Evolutionary conservation across 139 green algal species (phyloP), one percentile per base, ranked within the genome.

Genomic region (Zygnema circumcarinatum): DNA sequence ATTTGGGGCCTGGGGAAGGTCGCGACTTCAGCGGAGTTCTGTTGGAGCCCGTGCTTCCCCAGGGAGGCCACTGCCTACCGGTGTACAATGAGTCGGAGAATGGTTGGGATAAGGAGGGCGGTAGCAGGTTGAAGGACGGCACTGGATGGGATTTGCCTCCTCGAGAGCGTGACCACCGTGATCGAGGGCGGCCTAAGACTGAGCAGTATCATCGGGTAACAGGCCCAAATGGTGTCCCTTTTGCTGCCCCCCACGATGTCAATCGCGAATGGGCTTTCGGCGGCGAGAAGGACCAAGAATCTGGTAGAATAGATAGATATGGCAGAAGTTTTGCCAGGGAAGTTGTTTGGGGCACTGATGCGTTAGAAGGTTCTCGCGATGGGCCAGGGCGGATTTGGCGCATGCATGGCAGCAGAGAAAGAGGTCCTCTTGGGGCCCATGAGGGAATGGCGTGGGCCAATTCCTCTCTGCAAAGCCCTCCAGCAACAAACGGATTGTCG

Each of bases 101-200:
- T 83, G 52, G 32, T 36, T 83, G 76, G 76, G 40, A 76, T 3
- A 83, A 38, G 69, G 69, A 78, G 35, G 36, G 69, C 3, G 7
- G 7, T 39, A 41, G 69, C 11, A 78, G 69, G 16, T 39, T 78
- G 35, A 78, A 78, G 69, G 69, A 83, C 32, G 52, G 76, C 16
- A 76, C 3, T 73, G 32, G 32, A 3, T 83, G 76, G 76, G 76
- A 83, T 76, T 11, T 83, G 3, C 76, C 76, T 81, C 76, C 76
- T 33, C 40, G 76, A 39, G 76, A 83, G 76, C 47, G 76, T 67
- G 76, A 83, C 11, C 76, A 83, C 11, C 76, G 76, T 3, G 76
- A 83, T 81, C 47, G 47, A 52, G 76, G 33, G 3, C 56, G 69
- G 16, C 69, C 69, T 38, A 83, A 83, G 52, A 20, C 32, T 11